Evolutionary conservation across 2,329 filamentous ascomycete species (phyloP).

Genomic region (Pseudocercospora pini-densiflorae): DNA sequence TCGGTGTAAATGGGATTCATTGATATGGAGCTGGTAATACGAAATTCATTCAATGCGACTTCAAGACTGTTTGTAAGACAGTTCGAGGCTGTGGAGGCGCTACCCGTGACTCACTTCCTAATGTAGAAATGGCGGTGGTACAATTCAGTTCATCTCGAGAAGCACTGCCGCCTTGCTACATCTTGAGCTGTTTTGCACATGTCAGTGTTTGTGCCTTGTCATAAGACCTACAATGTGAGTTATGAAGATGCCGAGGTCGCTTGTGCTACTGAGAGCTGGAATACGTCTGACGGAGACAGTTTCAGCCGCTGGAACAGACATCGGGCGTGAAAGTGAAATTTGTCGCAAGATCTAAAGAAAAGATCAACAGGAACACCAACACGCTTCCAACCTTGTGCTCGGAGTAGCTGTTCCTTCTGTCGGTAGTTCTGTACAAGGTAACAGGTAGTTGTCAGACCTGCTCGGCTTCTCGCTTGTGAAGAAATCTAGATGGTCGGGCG

Average conservation of each 20-base stretch:
- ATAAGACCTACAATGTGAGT: not conserved
- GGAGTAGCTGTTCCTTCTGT: not conserved
- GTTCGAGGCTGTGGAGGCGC: slow-evolving; percentile 7
- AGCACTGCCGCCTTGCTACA: not conserved
- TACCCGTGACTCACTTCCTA: slow-evolving; percentile 13
- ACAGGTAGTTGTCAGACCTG: not conserved
- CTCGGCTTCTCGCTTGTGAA: not conserved
- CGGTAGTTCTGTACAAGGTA: slow-evolving; percentile 1
- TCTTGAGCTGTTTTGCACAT: not conserved
- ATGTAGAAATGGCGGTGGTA: not conserved
- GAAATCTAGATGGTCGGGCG: not conserved
- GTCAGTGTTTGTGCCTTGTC: not conserved
- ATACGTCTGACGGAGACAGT: not conserved
- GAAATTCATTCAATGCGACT: not conserved
- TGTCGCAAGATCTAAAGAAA: too few relatives aligned
- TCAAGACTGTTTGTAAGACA: not conserved
- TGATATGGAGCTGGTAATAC: not conserved
- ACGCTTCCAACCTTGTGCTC: too few relatives aligned
- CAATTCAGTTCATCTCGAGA: not conserved
- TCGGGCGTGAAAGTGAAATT: too few relatives aligned
- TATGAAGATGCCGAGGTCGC: not conserved
- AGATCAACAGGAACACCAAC: too few relatives aligned
- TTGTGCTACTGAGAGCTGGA: too few relatives aligned
- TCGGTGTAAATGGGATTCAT: too few relatives aligned
- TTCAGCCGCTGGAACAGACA: not conserved